phyloP scores from a whole-genome alignment of 805 yeast genomes.

The Wickerhamiella qilinensis region DNA sequence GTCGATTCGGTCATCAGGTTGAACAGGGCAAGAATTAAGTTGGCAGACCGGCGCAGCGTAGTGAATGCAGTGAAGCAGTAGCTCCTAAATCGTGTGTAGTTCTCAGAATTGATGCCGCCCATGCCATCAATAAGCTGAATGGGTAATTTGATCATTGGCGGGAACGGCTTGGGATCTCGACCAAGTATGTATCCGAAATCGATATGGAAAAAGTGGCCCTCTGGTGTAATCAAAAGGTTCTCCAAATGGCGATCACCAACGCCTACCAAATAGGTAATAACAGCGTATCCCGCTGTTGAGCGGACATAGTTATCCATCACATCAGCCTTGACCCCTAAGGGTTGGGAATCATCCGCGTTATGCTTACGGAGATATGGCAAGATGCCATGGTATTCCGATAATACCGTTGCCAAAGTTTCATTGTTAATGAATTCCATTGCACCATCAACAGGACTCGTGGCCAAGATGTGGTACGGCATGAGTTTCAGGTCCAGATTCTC shows the following conservation, averaged over 20 bases:
- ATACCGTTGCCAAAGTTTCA: slow-evolving; percentile 67
- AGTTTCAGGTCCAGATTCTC: slow-evolving; percentile 80
- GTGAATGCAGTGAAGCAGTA: slow-evolving; percentile 92
- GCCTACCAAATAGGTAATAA: slow-evolving; percentile 81
- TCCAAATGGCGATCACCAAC: slow-evolving; percentile 97
- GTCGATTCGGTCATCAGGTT: slow-evolving; percentile 88
- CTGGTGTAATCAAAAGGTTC: slow-evolving; percentile 62
- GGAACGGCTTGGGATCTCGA: slow-evolving; percentile 95
- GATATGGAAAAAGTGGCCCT: slow-evolving; percentile 91
- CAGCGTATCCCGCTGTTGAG: slow-evolving; percentile 96
- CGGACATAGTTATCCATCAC: slow-evolving; percentile 89
- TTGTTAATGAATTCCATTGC: slow-evolving; percentile 90
- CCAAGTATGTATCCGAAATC: slow-evolving; percentile 96
- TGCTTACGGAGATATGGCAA: slow-evolving; percentile 52
- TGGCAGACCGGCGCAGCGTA: slow-evolving; percentile 76
- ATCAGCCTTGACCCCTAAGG: slow-evolving; percentile 33
- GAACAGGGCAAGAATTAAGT: slow-evolving; percentile 74
- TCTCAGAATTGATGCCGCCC: slow-evolving; percentile 83
- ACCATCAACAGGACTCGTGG: slow-evolving; percentile 84
- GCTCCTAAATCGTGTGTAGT: slow-evolving; percentile 72
- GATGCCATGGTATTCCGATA: slow-evolving; percentile 61
- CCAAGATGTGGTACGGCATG: slow-evolving; percentile 78
- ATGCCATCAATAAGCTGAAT: slow-evolving; percentile 94
- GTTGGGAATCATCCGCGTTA: slow-evolving; percentile 33
- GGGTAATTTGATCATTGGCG: slow-evolving; percentile 95